Conservation (phyloP, 2,329 filamentous ascomycete species). For the Aspergillus fructus region DNA sequence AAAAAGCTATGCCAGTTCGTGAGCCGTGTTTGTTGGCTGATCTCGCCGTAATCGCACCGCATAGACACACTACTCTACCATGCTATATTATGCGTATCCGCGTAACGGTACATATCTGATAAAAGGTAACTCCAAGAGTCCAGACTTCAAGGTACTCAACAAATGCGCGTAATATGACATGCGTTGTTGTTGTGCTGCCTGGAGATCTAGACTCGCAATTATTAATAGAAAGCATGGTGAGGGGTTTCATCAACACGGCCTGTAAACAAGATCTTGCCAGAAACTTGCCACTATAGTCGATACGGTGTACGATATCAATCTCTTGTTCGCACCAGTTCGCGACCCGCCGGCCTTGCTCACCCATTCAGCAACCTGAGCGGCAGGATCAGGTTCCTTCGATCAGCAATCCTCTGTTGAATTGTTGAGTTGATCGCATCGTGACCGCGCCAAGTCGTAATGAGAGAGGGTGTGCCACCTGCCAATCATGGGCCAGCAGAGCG, state of each 20-base stretch:
- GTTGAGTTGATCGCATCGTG: background rate
- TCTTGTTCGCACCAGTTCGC: background rate
- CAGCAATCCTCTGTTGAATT: background rate
- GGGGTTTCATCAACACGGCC: background rate
- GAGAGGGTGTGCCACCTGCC: background rate
- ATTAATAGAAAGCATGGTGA: constrained; percentile 2
- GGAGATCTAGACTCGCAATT: background rate
- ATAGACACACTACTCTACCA: background rate
- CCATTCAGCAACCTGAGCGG: background rate
- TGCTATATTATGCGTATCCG: background rate
- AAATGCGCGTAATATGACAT: background rate
- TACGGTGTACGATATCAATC: background rate
- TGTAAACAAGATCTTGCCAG: background rate
- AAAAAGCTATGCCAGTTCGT: background rate
- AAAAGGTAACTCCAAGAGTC: background rate
- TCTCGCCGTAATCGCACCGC: background rate
- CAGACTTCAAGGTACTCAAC: background rate
- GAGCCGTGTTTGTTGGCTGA: background rate
- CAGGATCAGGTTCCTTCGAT: background rate
- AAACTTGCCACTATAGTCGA: background rate
- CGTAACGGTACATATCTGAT: background rate
- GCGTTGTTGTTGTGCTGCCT: background rate
- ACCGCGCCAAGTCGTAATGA: background rate
- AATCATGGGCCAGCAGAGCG: background rate
- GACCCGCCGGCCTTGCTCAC: background rate